Conservation (phyloP, 1,284 basidiomycete species). For the Microbotryum silenes-acaulis region DNA sequence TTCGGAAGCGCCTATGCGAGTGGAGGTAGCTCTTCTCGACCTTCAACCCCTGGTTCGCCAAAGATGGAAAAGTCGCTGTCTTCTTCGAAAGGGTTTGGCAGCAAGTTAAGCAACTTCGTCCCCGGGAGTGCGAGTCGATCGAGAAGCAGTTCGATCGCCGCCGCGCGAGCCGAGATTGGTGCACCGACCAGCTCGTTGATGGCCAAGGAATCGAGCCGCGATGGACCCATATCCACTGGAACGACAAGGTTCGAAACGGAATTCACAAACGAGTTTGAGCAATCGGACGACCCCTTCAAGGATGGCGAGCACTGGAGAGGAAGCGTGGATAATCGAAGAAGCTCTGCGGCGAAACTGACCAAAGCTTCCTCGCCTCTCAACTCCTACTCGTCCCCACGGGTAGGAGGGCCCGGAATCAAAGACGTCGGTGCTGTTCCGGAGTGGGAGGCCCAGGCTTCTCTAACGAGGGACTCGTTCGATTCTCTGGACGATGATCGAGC, state of each 20-base stretch:
- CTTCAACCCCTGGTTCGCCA: too few relatives aligned
- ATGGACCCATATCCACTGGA: background rate
- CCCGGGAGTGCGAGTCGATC: too few relatives aligned
- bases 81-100: too few relatives aligned
- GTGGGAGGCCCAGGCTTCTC: background rate
- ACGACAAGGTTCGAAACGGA: conserved; percentile 9
- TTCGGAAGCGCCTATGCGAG: too few relatives aligned
- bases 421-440: background rate
- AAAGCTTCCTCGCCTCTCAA: too few relatives aligned
- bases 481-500: conserved; percentile 10
- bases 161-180: background rate
- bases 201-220: background rate
- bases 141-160: background rate
- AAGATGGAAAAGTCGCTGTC: too few relatives aligned
- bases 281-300: background rate
- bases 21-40: too few relatives aligned
- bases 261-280: conserved; percentile 4
- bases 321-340: too few relatives aligned
- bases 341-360: too few relatives aligned
- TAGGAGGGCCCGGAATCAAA: too few relatives aligned
- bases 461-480: conserved; percentile 16
- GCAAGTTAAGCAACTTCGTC: too few relatives aligned
- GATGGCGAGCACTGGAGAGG: background rate
- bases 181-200: background rate
- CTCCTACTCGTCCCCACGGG: too few relatives aligned